phyloP scores from a whole-genome alignment of 345 rosid genomes.

The Populus deltoides region DNA sequence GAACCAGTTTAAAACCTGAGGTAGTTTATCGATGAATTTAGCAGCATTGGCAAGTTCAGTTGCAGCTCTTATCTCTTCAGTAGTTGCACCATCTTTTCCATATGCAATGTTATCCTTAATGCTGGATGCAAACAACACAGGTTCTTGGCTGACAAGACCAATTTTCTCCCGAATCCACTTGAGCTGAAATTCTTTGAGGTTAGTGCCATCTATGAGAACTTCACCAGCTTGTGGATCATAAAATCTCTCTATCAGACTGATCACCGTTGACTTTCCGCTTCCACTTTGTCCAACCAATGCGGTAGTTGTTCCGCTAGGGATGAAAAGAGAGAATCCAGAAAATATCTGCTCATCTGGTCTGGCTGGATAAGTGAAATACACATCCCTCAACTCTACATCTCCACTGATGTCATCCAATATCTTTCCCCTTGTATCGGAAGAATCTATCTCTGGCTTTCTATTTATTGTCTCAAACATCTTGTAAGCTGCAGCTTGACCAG shows the following conservation, averaged over 20 bases:
- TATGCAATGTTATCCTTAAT: slow-evolving; percentile 49
- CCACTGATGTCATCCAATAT: slow-evolving; percentile 39
- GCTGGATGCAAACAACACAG: slow-evolving; percentile 40
- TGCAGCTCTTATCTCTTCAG: slow-evolving; percentile 40
- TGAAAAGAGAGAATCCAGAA: slow-evolving; percentile 41
- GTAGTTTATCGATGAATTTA: slow-evolving; percentile 28
- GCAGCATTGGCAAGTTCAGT: slow-evolving; percentile 36
- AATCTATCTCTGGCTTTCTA: slow-evolving; percentile 46
- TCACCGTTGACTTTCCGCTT: slow-evolving; percentile 51
- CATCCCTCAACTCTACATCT: slow-evolving; percentile 41
- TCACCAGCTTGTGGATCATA: slow-evolving; percentile 49
- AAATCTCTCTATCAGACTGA: slow-evolving; percentile 40
- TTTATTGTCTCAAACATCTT: slow-evolving; percentile 46
- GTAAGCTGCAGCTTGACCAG: slow-evolving; percentile 30
- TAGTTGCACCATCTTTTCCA: slow-evolving; percentile 28
- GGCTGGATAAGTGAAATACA: slow-evolving; percentile 46
- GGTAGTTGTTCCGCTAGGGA: slow-evolving; percentile 33
- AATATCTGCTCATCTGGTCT: slow-evolving; percentile 45
- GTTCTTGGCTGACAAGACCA: slow-evolving; percentile 55
- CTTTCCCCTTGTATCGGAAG: slow-evolving; percentile 36
- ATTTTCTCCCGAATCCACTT: slow-evolving; percentile 48
- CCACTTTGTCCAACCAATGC: slow-evolving; percentile 63
- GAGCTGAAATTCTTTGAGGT: slow-evolving; percentile 41
- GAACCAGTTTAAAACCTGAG: slow-evolving; percentile 9
- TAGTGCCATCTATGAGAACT: slow-evolving; percentile 42